Base-by-base conservation (phyloP, 2,329 filamentous ascomycete species). In the Diplodia sapinea region DNA sequence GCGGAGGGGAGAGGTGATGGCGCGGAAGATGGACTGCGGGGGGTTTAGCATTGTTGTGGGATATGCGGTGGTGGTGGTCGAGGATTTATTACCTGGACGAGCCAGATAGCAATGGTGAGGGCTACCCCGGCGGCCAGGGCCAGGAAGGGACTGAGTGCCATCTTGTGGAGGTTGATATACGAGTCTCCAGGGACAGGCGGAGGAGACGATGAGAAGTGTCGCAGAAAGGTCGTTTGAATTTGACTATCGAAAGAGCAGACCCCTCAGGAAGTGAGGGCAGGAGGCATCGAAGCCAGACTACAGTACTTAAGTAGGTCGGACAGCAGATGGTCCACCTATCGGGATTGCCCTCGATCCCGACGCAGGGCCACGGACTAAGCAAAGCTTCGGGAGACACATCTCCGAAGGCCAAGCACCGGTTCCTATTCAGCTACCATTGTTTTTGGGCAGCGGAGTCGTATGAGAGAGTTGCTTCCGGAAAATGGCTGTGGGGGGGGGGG, bases 1-100 rank as follows among this genome's bases (percentile, higher is more conserved):
- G 23, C 70, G 70, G 4, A 74, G 74, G 15, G 73, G 72, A 23
- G 73, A 75, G 20, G 74, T 76, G 26, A 75, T 64, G 36, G 71
- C 72, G 11, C 70, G 63, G 51, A 72, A 73, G 51, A 70, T 47
- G 20, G 73, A 65, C 73, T 76, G 4, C 4, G 17, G 31, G 33
- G 47, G 11, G 13, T 9, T 12, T n/a, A n/a, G 47, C 17, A 23
- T 23, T 13, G 29, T 23, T n/a, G 54, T 38, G 26, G 26, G 26
- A 26, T 38, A 12, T 38, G 26, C 6, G 33, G 33, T 23, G 17
- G 23, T 23, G 23, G 12, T 40, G 7, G 52, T 26, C 8, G 31
- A 12, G 29, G 17, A 15, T 8, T 65, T 3, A 4, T 38, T 54
- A 26, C 61, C 31, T 56, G 49, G 20, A 55, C 17, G 23, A 65